A percentile compares a stretch with the other conserved stretches of the same genome.
Conservation (phyloP, 441 rosid genomes). For the Adansonia gregorii region DNA sequence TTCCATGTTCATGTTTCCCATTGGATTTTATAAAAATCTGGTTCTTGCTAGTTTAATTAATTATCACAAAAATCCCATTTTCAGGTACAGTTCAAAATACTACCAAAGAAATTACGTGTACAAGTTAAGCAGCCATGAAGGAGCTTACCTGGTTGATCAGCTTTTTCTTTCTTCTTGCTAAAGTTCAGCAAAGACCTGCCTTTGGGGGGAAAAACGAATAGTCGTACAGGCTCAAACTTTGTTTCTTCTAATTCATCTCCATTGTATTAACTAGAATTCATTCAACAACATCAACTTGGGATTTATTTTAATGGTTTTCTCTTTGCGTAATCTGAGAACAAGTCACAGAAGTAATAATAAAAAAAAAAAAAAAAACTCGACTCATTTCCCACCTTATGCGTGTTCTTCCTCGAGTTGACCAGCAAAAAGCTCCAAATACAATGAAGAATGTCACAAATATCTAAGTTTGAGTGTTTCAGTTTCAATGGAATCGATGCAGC, state of each 20-base stretch:
- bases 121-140: slow-evolving; percentile 3
- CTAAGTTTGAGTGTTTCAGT: not conserved
- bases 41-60: not conserved
- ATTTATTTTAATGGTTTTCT: not conserved
- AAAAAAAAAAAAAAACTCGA: not conserved
- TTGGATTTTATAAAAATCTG: slow-evolving; percentile 20
- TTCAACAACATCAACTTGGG: slow-evolving; percentile 9
- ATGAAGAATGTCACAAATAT: not conserved
- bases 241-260: slow-evolving; percentile 2
- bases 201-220: not conserved
- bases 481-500: not conserved
- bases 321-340: not conserved
- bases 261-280: not conserved
- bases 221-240: not conserved
- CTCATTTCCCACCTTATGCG: not conserved
- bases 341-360: not conserved
- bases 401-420: slow-evolving; percentile 7
- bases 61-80: not conserved
- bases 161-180: not conserved
- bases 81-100: not conserved
- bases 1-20: slow-evolving; percentile 39
- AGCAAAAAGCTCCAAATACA: slow-evolving; percentile 3
- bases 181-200: not conserved
- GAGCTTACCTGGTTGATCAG: slow-evolving; percentile 2
- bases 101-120: not conserved